Evolutionary conservation across 331 rosid species (phyloP).

Genomic region (Dryas integrifolia): DNA sequence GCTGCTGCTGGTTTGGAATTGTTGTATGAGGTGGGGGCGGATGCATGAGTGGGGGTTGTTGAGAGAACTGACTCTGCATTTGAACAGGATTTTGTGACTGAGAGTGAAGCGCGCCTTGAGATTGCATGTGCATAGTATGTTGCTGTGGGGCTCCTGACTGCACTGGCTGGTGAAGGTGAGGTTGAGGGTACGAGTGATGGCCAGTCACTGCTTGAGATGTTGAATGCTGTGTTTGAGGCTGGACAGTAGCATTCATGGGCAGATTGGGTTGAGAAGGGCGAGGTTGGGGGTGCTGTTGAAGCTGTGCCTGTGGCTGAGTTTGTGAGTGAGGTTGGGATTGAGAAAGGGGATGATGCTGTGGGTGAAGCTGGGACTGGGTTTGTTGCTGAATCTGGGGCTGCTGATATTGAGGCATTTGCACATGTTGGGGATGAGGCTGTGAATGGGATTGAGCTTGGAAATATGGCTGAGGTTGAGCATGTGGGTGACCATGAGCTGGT

Average conservation of each 20-base stretch:
- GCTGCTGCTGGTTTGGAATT: conserved; percentile 66
- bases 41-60: conserved; percentile 51
- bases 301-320: conserved; percentile 39
- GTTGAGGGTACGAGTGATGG: conserved; percentile 66
- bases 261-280: conserved; percentile 40
- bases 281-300: conserved; percentile 55
- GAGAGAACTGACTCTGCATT: conserved; percentile 59
- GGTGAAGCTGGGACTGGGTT: conserved; percentile 54
- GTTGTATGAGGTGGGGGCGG: conserved; percentile 58
- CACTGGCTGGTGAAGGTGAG: conserved; percentile 53
- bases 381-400: conserved; percentile 77
- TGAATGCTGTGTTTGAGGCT: conserved; percentile 55
- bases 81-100: conserved; percentile 54
- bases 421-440: conserved; percentile 47
- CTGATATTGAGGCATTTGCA: conserved; percentile 34
- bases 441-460: conserved; percentile 36
- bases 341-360: conserved; percentile 55
- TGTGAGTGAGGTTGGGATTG: conserved; percentile 59
- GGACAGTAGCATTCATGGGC: conserved; percentile 43
- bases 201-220: conserved; percentile 59
- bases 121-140: conserved; percentile 39
- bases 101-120: conserved; percentile 52
- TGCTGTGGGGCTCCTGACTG: conserved; percentile 56
- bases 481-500: conserved; percentile 38
- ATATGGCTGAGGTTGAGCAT: conserved; percentile 42